Evolutionary conservation across 768 basidiomycete genomes (phyloP).

Genomic region (Asterophora lycoperdoides): DNA sequence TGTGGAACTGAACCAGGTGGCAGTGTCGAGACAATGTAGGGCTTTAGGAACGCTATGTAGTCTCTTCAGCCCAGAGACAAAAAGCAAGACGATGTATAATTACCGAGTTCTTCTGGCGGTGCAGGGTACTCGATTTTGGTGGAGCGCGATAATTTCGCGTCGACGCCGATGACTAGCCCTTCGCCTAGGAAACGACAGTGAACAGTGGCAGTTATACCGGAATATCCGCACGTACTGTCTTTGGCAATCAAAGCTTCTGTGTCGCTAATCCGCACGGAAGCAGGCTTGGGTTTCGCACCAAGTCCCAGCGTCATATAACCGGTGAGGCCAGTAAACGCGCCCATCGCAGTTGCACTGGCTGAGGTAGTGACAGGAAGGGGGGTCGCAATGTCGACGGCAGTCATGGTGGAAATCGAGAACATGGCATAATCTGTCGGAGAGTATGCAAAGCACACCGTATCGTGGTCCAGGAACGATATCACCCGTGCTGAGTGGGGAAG

Average conservation of each 20-base stretch:
- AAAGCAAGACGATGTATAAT: not conserved
- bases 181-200: slow-evolving; percentile 43
- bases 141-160: slow-evolving; percentile 49
- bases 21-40: slow-evolving; percentile 73
- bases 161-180: slow-evolving; percentile 59
- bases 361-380: slow-evolving; percentile 43
- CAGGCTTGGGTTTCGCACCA: slow-evolving; percentile 69
- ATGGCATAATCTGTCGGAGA: slow-evolving; percentile 74
- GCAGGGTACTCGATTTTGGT: slow-evolving; percentile 65
- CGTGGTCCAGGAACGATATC: slow-evolving; percentile 66
- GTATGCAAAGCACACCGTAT: slow-evolving; percentile 71
- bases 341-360: slow-evolving; percentile 51
- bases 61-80: not conserved
- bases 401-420: slow-evolving; percentile 59
- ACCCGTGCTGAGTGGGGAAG: slow-evolving; percentile 90
- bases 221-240: slow-evolving; percentile 73
- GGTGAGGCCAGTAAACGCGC: slow-evolving; percentile 73
- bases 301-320: slow-evolving; percentile 85
- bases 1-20: slow-evolving; percentile 58
- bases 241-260: slow-evolving; percentile 68
- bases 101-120: slow-evolving; percentile 80
- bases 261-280: slow-evolving; percentile 49
- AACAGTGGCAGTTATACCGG: not conserved
- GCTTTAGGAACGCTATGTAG: slow-evolving; percentile 59
- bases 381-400: slow-evolving; percentile 50